Conservation (phyloP, 371 early-diverging fungal species). For the Neoconidiobolus thromboides region DNA sequence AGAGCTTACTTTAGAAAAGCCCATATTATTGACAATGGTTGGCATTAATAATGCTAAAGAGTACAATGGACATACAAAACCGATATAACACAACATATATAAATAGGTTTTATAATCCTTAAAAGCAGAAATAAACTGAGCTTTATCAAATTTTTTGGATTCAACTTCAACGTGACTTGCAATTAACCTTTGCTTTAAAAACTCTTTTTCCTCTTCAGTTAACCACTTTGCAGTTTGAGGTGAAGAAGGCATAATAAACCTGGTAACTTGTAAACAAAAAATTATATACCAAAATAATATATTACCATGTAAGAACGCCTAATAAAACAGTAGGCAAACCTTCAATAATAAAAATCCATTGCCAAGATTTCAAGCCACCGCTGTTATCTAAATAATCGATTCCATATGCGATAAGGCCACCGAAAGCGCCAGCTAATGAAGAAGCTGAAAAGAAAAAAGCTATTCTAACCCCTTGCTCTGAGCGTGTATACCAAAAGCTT, state of each 20-base stretch:
- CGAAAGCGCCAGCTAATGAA: constrained; percentile 49
- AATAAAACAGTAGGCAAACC: constrained; percentile 6
- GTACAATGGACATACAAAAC: constrained; percentile 33
- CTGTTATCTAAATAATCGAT: constrained; percentile 33
- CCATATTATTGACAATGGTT: constrained; percentile 28
- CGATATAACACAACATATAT: constrained; percentile 24
- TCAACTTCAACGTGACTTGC: neutral
- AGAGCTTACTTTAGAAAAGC: constrained; percentile 14
- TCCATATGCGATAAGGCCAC: constrained; percentile 33
- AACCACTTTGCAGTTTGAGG: constrained; percentile 1
- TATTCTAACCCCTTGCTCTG: constrained; percentile 48
- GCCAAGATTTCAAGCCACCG: constrained; percentile 25
- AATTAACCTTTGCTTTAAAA: neutral
- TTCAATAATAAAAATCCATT: constrained; percentile 19
- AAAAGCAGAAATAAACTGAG: constrained; percentile 23
- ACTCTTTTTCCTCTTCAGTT: constrained; percentile 1
- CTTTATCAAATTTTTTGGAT: constrained; percentile 22
- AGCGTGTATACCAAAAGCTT: constrained; percentile 52
- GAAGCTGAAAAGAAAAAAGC: constrained; percentile 42
- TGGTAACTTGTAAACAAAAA: neutral
- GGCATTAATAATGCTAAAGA: constrained; percentile 38
- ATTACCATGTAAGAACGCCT: constrained; percentile 2
- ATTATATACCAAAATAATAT: neutral
- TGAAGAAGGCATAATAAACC: neutral
- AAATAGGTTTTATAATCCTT: constrained; percentile 28